Conservation (phyloP, 768 basidiomycete genomes). For the Multifurca ochricompacta region DNA sequence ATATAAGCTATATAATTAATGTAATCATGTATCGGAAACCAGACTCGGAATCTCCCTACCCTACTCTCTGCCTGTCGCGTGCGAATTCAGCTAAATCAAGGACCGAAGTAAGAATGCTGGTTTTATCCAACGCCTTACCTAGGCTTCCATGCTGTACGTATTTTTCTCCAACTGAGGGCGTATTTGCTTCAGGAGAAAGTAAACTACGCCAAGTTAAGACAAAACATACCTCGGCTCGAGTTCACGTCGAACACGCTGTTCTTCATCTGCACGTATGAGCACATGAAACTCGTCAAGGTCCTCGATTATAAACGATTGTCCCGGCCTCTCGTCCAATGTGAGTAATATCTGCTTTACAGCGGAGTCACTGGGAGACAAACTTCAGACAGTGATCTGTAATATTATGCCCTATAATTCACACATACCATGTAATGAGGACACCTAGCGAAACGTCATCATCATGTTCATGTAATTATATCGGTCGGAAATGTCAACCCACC, state of each 20-base stretch:
- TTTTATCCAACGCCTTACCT: slow-evolving; percentile 13
- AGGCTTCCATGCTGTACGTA: slow-evolving; percentile 61
- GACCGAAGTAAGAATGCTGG: no score
- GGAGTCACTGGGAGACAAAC: slow-evolving; percentile 50
- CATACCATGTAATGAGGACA: slow-evolving; percentile 60
- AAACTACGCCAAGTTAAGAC: neutral
- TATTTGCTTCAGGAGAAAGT: neutral
- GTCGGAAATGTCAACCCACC: slow-evolving; percentile 5
- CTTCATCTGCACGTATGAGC: slow-evolving; percentile 76
- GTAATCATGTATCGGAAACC: no score
- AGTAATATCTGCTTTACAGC: slow-evolving; percentile 86
- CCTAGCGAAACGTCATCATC: slow-evolving; percentile 34
- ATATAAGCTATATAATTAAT: no score
- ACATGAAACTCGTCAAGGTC: slow-evolving; percentile 81
- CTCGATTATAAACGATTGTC: slow-evolving; percentile 70
- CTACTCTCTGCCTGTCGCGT: no score
- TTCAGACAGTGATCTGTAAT: neutral
- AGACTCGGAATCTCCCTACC: no score
- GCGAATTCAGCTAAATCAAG: no score
- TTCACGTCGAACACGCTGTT: slow-evolving; percentile 62
- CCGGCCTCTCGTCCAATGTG: slow-evolving; percentile 63
- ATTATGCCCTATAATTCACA: neutral
- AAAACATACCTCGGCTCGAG: slow-evolving; percentile 59
- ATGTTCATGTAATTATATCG: no score
- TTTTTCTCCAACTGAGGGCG: no score